Evolutionary conservation across 768 basidiomycete species (phyloP).

Genomic region (Suillus plorans): DNA sequence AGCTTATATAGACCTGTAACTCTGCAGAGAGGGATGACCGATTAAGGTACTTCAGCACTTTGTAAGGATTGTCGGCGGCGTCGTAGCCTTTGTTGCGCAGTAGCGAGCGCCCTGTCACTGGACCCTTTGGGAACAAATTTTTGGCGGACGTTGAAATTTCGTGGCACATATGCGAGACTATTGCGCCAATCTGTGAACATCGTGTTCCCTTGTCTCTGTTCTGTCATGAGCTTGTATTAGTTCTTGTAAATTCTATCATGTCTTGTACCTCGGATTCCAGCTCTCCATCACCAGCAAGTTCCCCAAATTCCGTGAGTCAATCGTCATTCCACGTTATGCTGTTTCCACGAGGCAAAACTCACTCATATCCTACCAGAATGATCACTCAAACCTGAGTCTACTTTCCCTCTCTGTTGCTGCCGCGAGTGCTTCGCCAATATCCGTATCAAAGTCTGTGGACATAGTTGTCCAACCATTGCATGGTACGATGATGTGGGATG

Average conservation of each 20-base stretch:
- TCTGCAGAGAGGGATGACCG: background rate
- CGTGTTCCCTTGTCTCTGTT: conserved; percentile 11
- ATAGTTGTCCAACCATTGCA: conserved; percentile 9
- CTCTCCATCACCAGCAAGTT: conserved; percentile 5
- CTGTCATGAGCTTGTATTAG: conserved; percentile 15
- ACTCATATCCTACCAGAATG: conserved; percentile 7
- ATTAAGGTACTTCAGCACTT: background rate
- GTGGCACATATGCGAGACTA: conserved; percentile 8
- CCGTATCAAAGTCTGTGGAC: conserved; percentile 24
- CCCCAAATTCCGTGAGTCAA: conserved; percentile 11
- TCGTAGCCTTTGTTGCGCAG: background rate
- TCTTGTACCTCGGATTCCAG: conserved; percentile 1
- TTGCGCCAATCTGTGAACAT: conserved; percentile 1
- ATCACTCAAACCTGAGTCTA: conserved; percentile 40
- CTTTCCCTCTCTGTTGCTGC: conserved; percentile 71
- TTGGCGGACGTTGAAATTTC: conserved; percentile 28
- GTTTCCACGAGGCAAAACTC: background rate
- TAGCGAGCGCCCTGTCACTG: background rate
- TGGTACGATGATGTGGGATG: conserved; percentile 15
- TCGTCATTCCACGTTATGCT: background rate
- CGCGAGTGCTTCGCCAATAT: conserved; percentile 47
- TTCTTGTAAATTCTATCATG: conserved; percentile 11
- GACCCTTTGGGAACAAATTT: conserved; percentile 19
- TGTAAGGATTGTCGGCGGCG: background rate
- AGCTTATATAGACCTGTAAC: background rate